Evolutionary conservation across 768 basidiomycete genomes (phyloP).

Genomic region (Rhizopogon roseolus): DNA sequence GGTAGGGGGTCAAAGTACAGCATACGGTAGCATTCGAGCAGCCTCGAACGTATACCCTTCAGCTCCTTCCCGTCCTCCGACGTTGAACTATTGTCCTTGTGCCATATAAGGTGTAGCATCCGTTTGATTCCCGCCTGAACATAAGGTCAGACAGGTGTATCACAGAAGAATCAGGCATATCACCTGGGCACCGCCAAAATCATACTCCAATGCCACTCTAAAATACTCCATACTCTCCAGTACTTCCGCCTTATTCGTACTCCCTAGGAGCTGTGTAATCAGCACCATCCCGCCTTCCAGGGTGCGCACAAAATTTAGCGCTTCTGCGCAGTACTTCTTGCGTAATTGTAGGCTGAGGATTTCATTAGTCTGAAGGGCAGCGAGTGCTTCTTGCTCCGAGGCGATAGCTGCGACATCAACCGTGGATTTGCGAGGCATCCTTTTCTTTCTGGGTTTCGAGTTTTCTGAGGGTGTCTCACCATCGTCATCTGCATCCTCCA

Average conservation of each 20-base stretch:
- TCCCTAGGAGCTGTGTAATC: constrained; percentile 76
- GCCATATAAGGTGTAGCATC: constrained; percentile 97
- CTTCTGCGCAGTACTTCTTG: constrained; percentile 87
- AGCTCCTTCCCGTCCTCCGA: constrained; percentile 74
- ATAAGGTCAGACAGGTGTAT: constrained; percentile 2
- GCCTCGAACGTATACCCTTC: constrained; percentile 80
- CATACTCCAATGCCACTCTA: constrained; percentile 73
- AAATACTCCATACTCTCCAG: constrained; percentile 89
- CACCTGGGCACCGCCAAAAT: constrained; percentile 75
- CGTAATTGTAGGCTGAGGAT: constrained; percentile 62
- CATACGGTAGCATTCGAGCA: constrained; percentile 83
- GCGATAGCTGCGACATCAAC: constrained; percentile 67
- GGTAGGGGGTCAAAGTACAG: constrained; percentile 86
- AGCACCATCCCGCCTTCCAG: constrained; percentile 66
- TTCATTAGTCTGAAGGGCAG: constrained; percentile 62
- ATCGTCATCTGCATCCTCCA: constrained; percentile 26
- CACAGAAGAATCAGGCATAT: constrained; percentile 5
- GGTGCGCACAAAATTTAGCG: constrained; percentile 72
- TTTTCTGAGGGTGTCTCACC: constrained; percentile 35
- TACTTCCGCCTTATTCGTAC: constrained; percentile 80
- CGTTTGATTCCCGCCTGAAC: constrained; percentile 81
- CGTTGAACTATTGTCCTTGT: constrained; percentile 84
- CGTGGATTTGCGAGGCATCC: constrained; percentile 61
- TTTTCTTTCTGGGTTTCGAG: constrained; percentile 38
- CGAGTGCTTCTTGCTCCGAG: constrained; percentile 67